Conservation (phyloP, 768 basidiomycete species). For the Collybia nuda region DNA sequence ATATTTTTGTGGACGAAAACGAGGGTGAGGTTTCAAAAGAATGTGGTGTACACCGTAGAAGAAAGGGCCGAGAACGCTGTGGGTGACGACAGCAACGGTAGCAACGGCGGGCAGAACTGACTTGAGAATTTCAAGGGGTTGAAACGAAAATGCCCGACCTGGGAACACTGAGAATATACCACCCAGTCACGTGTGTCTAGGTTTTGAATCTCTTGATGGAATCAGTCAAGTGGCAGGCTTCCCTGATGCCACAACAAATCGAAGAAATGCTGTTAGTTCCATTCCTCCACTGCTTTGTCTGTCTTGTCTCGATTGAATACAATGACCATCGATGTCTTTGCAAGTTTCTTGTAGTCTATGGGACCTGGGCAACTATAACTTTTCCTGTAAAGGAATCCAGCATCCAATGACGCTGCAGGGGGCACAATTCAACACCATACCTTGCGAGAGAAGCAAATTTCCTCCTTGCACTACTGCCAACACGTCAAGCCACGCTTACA, state of each 20-base stretch:
- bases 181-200: neutral
- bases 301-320: too few species aligned
- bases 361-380: too few species aligned
- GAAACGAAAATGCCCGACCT: slow-evolving; percentile 1
- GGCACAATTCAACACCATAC: too few species aligned
- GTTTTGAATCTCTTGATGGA: neutral
- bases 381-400: too few species aligned
- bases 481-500: too few species aligned
- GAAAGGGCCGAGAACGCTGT: neutral
- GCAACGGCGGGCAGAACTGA: neutral
- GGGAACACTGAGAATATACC: neutral
- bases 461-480: too few species aligned
- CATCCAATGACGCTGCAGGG: too few species aligned
- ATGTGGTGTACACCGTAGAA: slow-evolving; percentile 10
- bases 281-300: too few species aligned
- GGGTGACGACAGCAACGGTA: neutral
- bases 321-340: too few species aligned
- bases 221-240: neutral
- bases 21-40: slow-evolving; percentile 15
- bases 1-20: neutral
- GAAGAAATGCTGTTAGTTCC: neutral
- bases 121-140: neutral
- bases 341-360: too few species aligned
- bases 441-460: too few species aligned
- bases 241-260: neutral